Conservation (phyloP, 2,329 filamentous ascomycete genomes). For the Talaromyces piceae region DNA sequence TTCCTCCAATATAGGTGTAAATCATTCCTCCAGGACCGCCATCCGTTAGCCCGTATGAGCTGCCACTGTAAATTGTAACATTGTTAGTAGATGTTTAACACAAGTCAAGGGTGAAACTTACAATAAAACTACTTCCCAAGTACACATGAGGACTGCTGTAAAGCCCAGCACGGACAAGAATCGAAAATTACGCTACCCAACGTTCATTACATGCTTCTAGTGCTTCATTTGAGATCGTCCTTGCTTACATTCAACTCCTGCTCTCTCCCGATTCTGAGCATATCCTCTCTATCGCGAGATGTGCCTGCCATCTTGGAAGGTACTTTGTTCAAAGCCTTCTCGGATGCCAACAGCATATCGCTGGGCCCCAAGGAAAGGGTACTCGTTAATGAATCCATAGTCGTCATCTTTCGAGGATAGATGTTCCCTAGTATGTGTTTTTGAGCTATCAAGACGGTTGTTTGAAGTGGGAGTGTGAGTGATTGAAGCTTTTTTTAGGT, state of each 20-base stretch:
- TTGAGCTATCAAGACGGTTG: too few species aligned
- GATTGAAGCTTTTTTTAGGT: background rate
- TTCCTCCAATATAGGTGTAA: conserved; percentile 45
- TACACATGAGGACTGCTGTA: conserved; percentile 24
- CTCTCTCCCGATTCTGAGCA: background rate
- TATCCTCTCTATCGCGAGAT: conserved; percentile 1
- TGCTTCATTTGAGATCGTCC: background rate
- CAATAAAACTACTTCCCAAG: conserved; percentile 26
- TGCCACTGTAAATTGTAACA: conserved; percentile 6
- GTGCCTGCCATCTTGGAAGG: conserved; percentile 1
- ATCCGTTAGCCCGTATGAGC: conserved; percentile 25
- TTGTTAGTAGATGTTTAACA: background rate
- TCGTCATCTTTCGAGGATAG: background rate
- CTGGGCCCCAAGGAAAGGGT: background rate
- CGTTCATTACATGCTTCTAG: background rate
- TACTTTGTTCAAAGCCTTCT: background rate
- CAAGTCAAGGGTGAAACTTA: conserved; percentile 12
- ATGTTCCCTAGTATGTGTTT: background rate
- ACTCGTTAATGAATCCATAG: background rate
- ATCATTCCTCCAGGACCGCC: conserved; percentile 49
- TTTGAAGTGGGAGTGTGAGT: background rate
- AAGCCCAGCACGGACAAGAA: conserved; percentile 1
- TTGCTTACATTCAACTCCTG: background rate
- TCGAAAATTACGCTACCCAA: conserved; percentile 1
- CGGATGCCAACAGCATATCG: background rate